Conservation (phyloP, 805 yeast genomes). For the Candida sanyiensis region DNA sequence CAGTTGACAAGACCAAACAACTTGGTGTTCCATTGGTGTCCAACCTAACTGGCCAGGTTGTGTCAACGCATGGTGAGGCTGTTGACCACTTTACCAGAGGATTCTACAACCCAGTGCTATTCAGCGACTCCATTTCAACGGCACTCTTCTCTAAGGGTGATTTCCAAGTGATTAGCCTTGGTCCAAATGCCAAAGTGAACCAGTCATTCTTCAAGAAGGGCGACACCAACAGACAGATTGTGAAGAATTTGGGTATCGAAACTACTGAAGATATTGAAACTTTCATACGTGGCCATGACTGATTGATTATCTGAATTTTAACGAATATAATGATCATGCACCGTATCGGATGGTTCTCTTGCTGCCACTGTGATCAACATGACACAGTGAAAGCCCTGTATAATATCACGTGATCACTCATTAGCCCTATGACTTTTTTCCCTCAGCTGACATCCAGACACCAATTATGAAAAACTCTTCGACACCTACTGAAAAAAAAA, state of each 20-base stretch:
- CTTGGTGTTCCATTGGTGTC: constrained; percentile 33
- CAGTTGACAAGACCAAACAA: constrained; percentile 10
- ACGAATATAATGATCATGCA: not conserved
- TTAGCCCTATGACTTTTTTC: not conserved
- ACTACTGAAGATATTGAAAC: not conserved
- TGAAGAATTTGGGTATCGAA: constrained; percentile 3
- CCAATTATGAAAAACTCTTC: too few species aligned
- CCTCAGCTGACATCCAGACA: not conserved
- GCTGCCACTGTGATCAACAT: too few species aligned
- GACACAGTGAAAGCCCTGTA: not conserved
- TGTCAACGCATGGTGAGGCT: constrained; percentile 23
- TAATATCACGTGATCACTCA: constrained; percentile 7
- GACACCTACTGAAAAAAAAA: not conserved
- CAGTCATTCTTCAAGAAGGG: constrained; percentile 16
- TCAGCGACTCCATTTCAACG: constrained; percentile 24
- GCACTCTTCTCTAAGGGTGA: constrained; percentile 16
- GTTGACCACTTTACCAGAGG: constrained; percentile 32
- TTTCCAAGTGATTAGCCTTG: constrained; percentile 17
- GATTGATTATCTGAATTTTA: not conserved
- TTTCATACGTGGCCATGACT: not conserved
- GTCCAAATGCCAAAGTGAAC: constrained; percentile 23
- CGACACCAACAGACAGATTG: constrained; percentile 9
- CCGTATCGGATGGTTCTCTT: too few species aligned
- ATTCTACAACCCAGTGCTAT: constrained; percentile 41
- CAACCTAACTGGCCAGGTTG: constrained; percentile 31